These are phyloP conservation scores for Claviceps cyperi DNA, from an alignment of 2,329 filamentous ascomycete genomes.

Conservation along the genomic window DNA sequence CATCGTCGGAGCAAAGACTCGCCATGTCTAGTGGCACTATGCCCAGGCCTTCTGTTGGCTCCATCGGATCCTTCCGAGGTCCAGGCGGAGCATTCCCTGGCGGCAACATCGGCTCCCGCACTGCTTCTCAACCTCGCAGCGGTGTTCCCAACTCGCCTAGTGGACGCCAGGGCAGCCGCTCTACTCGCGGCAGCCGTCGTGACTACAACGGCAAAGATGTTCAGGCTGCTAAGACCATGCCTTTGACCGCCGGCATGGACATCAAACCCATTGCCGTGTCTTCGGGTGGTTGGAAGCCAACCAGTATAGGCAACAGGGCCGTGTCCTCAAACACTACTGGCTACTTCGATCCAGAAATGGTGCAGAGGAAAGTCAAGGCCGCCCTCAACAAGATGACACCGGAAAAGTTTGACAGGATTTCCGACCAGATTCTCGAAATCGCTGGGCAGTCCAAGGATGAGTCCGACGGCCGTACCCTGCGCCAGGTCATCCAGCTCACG, in stretches of 20 bases:
- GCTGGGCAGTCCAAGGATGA: slow-evolving; percentile 93
- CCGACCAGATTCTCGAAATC: slow-evolving; percentile 84
- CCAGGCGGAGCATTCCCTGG: slow-evolving; percentile 45
- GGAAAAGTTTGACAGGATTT: slow-evolving; percentile 94
- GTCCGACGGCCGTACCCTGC: slow-evolving; percentile 79
- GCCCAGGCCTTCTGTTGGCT: slow-evolving; percentile 29
- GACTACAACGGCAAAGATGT: slow-evolving; percentile 47
- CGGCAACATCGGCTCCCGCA: slow-evolving; percentile 47
- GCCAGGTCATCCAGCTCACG: slow-evolving; percentile 95
- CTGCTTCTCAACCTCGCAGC: slow-evolving; percentile 41
- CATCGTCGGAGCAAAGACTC: slow-evolving; percentile 67
- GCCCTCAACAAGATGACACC: slow-evolving; percentile 99
- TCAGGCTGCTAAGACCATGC: slow-evolving; percentile 74
- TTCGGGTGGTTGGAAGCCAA: slow-evolving; percentile 78
- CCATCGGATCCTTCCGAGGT: slow-evolving; percentile 24
- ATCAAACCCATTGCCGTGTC: slow-evolving; percentile 66
- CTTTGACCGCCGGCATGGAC: slow-evolving; percentile 70
- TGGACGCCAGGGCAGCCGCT: slow-evolving; percentile 46
- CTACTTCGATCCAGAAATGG: slow-evolving; percentile 76
- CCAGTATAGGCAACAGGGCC: slow-evolving; percentile 41
- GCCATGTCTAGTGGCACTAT: slow-evolving; percentile 42
- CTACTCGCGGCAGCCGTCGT: slow-evolving; percentile 50
- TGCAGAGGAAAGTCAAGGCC: slow-evolving; percentile 97
- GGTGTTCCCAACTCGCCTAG: slow-evolving; percentile 53
- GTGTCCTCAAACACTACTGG: slow-evolving; percentile 22